Evolutionary conservation across 2,329 filamentous ascomycete species (phyloP), one percentile per base, ranked within the genome.

Genomic region (Trematosphaeria pertusa): DNA sequence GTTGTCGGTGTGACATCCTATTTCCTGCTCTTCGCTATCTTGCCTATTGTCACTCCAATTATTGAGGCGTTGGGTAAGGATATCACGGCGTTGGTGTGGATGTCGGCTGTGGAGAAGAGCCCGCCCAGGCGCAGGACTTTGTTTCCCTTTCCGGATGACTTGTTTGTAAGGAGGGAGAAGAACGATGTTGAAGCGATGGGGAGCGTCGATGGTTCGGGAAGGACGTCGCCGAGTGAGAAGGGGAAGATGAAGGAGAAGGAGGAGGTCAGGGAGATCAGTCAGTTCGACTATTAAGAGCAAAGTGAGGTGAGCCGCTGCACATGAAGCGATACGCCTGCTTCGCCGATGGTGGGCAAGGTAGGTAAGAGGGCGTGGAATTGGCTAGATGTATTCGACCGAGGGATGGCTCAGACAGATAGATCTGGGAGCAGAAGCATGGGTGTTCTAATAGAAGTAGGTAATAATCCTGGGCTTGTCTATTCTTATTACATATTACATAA

Each of bases 21-120:
- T 48, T 56, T 38, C 2, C 24, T 69, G 3, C 58, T 74, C 6
- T 65, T 72, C 38, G 43, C 61, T 1, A 53, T 44, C 7, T 51
- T 73, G 14, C 71, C 71, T 0, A 64, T 74, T 14, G 52, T 73
- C 18, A 74, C 71, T 1, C 71, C 71, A 1, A 49, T 71, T 5
- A 66, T 73, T 18, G 71, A 74, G 48, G 67, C 70, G 18, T 53
- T 74, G 14, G 71, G 71, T 12, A 73, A 71, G 37, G 71, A 74
- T 33, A 60, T 72, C 45, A 73, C 71, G 11, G 58, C 64, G 8
- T 43, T 69, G 18, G 62, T 73, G 3, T 74, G 71, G 71, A 59
- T 67, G 44, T 57, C 48, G 8, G 71, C 71, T 4, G 64, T 56
- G 18, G 63, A 72, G 44, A 70, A 70, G 60, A 63, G 60, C 11